Percentiles rank a stretch among this genome's conserved stretches.
phyloP scores from a whole-genome alignment of 495 filamentous ascomycete species.

The Penicillium lagena region DNA sequence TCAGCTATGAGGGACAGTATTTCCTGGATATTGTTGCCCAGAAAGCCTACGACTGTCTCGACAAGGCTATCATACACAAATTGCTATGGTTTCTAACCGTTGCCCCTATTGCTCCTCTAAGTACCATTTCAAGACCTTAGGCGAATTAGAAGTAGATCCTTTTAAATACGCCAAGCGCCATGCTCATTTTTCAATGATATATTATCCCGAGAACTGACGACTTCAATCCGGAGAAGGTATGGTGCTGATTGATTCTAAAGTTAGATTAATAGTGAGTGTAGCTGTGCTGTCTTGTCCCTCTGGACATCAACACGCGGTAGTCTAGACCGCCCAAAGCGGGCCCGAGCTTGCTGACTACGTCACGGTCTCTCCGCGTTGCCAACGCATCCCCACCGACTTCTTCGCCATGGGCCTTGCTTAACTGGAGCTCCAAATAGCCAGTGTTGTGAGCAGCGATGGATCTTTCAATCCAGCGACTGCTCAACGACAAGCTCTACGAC shows the following conservation, averaged over 20 bases:
- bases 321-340: neutral
- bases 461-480: constrained; percentile 73
- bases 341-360: constrained; percentile 28
- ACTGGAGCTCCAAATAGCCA: neutral
- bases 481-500: constrained; percentile 98
- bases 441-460: constrained; percentile 60
- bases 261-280: neutral
- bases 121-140: too few species aligned
- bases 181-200: constrained; percentile 4
- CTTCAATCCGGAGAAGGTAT: constrained; percentile 24
- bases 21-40: too few species aligned
- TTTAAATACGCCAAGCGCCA: constrained; percentile 1
- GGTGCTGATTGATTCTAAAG: constrained; percentile 46
- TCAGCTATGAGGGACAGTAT: too few species aligned
- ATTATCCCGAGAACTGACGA: constrained; percentile 4
- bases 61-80: too few species aligned
- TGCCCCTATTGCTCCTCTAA: too few species aligned
- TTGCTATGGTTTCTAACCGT: too few species aligned
- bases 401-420: constrained; percentile 32
- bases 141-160: constrained; percentile 1
- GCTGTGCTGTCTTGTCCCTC: too few species aligned
- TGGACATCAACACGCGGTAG: too few species aligned
- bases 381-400: constrained; percentile 27
- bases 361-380: constrained; percentile 32
- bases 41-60: too few species aligned